Evolutionary conservation across 78 protist species (phyloP).

Genomic region (Dictyostelium purpureum): DNA sequence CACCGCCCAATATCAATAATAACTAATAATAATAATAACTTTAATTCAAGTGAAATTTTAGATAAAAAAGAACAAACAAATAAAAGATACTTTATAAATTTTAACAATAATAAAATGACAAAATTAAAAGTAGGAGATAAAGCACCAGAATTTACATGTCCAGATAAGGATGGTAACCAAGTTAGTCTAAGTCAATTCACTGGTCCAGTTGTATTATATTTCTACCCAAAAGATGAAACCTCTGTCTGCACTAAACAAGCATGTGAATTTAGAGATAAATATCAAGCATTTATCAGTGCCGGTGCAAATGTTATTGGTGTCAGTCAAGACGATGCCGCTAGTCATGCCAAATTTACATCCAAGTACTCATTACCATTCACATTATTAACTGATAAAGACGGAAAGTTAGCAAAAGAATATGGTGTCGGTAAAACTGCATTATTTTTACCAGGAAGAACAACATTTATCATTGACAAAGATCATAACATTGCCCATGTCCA

Average conservation of each 20-base stretch:
- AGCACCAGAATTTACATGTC: constrained; percentile 48
- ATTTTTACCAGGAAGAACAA: constrained; percentile 62
- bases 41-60: too few relatives aligned
- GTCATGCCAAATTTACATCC: constrained; percentile 59
- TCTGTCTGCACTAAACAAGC: constrained; percentile 71
- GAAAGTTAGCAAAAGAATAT: constrained; percentile 13
- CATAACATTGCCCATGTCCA: constrained; percentile 19
- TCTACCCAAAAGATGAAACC: constrained; percentile 60
- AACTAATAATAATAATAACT: too few relatives aligned
- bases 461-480: constrained; percentile 73
- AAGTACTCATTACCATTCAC: constrained; percentile 67
- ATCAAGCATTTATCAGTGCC: constrained; percentile 31
- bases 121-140: constrained; percentile 54
- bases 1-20: too few relatives aligned
- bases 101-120: neutral
- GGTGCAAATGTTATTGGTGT: constrained; percentile 68
- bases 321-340: constrained; percentile 25
- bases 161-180: constrained; percentile 15
- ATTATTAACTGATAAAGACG: constrained; percentile 21
- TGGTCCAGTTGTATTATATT: constrained; percentile 23
- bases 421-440: constrained; percentile 40
- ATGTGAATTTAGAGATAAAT: constrained; percentile 66
- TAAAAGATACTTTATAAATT: too few relatives aligned
- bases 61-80: too few relatives aligned
- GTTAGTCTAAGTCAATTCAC: constrained; percentile 5